phyloP scores from a whole-genome alignment of 2,329 filamentous ascomycete species.

The Scleromitrula shiraiana region DNA sequence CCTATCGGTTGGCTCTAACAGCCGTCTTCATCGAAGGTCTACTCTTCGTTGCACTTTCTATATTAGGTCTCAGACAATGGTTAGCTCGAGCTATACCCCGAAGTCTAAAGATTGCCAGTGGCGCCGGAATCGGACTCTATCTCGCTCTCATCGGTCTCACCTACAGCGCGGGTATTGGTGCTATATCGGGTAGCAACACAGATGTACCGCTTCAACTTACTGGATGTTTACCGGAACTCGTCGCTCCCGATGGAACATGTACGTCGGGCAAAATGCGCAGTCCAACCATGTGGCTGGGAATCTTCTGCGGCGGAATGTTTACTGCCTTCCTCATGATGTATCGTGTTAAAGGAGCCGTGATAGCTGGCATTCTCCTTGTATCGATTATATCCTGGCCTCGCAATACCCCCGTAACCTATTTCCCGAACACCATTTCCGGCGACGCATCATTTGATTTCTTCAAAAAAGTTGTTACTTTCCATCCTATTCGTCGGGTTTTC shows the following conservation, averaged over 20 bases:
- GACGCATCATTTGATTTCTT: conserved; percentile 75
- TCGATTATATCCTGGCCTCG: conserved; percentile 87
- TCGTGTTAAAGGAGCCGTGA: conserved; percentile 79
- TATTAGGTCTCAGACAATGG: conserved; percentile 81
- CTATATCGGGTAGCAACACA: conserved; percentile 66
- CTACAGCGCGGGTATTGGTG: conserved; percentile 74
- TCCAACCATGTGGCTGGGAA: conserved; percentile 79
- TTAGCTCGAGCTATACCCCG: conserved; percentile 74
- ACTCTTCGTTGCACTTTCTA: conserved; percentile 71
- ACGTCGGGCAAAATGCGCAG: conserved; percentile 68
- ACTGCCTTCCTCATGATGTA: conserved; percentile 79
- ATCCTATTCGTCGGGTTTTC: conserved; percentile 62
- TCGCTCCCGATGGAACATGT: conserved; percentile 47
- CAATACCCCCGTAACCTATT: conserved; percentile 67
- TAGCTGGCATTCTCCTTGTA: conserved; percentile 73
- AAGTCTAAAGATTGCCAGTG: conserved; percentile 80
- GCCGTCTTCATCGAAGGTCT: conserved; percentile 86
- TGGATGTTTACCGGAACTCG: conserved; percentile 37
- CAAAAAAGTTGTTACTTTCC: conserved; percentile 79
- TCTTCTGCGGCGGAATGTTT: conserved; percentile 76
- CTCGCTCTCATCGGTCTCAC: conserved; percentile 62
- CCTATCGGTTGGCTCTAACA: conserved; percentile 69
- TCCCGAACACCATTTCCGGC: conserved; percentile 64
- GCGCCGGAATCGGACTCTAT: conserved; percentile 79
- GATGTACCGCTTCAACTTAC: conserved; percentile 63